A percentile compares a stretch with the other conserved stretches of the same genome.
Evolutionary conservation across 1,284 basidiomycete genomes (phyloP).

Genomic region (Cerrena zonata): DNA sequence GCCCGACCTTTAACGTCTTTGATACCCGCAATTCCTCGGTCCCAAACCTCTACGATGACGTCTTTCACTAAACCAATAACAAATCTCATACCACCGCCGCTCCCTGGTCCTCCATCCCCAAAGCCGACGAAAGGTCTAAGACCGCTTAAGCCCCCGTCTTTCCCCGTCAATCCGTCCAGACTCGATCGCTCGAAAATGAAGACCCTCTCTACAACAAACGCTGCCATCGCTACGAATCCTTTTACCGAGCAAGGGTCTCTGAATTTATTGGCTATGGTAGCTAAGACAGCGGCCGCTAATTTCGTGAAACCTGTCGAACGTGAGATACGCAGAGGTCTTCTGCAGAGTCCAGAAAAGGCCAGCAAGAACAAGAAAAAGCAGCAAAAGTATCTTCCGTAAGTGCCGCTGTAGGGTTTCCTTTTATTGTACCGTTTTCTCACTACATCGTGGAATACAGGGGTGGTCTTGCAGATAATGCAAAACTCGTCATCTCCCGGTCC

Average conservation of each 20-base stretch:
- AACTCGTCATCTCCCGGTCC: not conserved
- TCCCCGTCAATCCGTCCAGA: not conserved
- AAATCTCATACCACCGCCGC: not conserved
- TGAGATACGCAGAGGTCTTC: not conserved
- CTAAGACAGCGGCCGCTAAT: not conserved
- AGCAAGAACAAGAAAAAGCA: not conserved
- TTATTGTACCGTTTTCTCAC: not conserved
- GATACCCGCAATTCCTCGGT: too few relatives aligned
- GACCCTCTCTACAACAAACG: not conserved
- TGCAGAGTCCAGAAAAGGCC: constrained; percentile 1
- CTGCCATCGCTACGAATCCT: not conserved
- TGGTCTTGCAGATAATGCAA: not conserved
- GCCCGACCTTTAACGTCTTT: too few relatives aligned
- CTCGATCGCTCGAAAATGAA: not conserved
- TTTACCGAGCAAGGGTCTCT: not conserved
- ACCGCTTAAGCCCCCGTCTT: not conserved
- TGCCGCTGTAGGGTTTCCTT: not conserved
- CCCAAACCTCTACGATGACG: not conserved
- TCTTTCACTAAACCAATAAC: not conserved
- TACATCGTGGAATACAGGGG: not conserved
- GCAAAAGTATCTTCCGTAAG: not conserved
- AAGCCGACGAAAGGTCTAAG: not conserved
- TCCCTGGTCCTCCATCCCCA: not conserved
- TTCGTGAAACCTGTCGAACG: not conserved
- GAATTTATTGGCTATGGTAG: not conserved